A percentile compares a stretch with the other conserved stretches of the same genome.
These are phyloP conservation scores for Arthrobotrys sinensis DNA, from an alignment of 2,329 filamentous ascomycete genomes.

Conservation along the genomic window DNA sequence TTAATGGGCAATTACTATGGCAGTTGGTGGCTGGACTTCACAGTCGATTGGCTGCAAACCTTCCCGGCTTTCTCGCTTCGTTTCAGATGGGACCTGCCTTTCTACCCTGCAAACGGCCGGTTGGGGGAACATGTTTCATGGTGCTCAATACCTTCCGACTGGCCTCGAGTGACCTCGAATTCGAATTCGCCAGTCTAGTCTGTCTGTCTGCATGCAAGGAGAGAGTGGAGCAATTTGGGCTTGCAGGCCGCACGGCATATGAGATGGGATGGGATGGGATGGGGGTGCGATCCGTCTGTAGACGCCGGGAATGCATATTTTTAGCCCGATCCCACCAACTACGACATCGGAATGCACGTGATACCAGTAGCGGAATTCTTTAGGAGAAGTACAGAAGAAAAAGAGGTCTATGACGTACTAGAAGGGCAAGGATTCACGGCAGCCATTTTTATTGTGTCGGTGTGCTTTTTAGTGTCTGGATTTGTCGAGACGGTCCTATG, in stretches of 20 bases:
- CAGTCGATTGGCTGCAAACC: background rate
- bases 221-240: background rate
- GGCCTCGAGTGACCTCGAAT: too few relatives aligned
- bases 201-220: background rate
- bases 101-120: slow-evolving; percentile 7
- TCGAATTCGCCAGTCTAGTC: too few relatives aligned
- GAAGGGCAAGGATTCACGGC: too few relatives aligned
- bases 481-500: too few relatives aligned
- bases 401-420: too few relatives aligned
- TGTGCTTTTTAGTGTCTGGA: too few relatives aligned
- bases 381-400: background rate
- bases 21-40: background rate
- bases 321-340: slow-evolving; percentile 2
- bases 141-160: background rate
- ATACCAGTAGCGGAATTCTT: background rate
- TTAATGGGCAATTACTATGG: too few relatives aligned
- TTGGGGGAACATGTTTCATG: slow-evolving; percentile 16
- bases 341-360: background rate
- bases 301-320: slow-evolving; percentile 46
- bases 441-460: too few relatives aligned
- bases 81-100: slow-evolving; percentile 23
- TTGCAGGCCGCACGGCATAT: too few relatives aligned
- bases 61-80: slow-evolving; percentile 12
- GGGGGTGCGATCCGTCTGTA: slow-evolving; percentile 16
- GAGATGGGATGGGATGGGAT: too few relatives aligned